A percentile compares a stretch with the other conserved stretches of the same genome.
Conservation (phyloP, 1,139 yeast species). For the Candida labiduridarum region DNA sequence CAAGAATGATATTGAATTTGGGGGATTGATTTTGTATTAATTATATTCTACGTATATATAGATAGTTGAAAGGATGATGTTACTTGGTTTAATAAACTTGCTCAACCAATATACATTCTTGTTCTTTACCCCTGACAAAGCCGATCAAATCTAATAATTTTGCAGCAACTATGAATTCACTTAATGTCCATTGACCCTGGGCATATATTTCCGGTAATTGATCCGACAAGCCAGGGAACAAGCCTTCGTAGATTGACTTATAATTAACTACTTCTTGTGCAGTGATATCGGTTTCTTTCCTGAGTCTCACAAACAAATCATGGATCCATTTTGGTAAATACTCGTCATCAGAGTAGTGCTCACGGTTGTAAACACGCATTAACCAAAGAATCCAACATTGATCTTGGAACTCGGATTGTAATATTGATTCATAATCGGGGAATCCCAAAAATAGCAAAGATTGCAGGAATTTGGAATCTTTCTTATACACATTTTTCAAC, state of each 20-base stretch:
- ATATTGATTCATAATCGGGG: slow-evolving; percentile 52
- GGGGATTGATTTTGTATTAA: not conserved
- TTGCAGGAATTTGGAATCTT: slow-evolving; percentile 56
- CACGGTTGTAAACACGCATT: slow-evolving; percentile 57
- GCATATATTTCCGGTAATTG: slow-evolving; percentile 65
- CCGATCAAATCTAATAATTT: slow-evolving; percentile 59
- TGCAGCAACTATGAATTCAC: slow-evolving; percentile 60
- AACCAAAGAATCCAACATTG: slow-evolving; percentile 66
- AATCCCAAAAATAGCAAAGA: slow-evolving; percentile 62
- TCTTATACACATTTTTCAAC: slow-evolving; percentile 58
- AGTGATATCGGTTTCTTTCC: slow-evolving; percentile 34
- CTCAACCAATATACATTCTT: slow-evolving; percentile 58
- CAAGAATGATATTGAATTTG: not conserved
- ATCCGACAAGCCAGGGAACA: slow-evolving; percentile 54
- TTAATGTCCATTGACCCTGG: slow-evolving; percentile 65
- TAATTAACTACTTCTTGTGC: slow-evolving; percentile 57
- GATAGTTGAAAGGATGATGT: not conserved
- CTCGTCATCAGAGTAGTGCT: slow-evolving; percentile 34
- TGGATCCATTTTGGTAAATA: slow-evolving; percentile 57
- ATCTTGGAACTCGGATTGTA: slow-evolving; percentile 51
- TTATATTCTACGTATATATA: not conserved
- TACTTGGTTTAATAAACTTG: slow-evolving; percentile 8
- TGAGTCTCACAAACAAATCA: slow-evolving; percentile 44
- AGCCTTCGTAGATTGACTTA: slow-evolving; percentile 53
- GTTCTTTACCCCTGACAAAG: slow-evolving; percentile 60